These are phyloP conservation scores for Blattamonas nauphoetae DNA, from an alignment of 78 protist genomes.

Conservation along the genomic window DNA sequence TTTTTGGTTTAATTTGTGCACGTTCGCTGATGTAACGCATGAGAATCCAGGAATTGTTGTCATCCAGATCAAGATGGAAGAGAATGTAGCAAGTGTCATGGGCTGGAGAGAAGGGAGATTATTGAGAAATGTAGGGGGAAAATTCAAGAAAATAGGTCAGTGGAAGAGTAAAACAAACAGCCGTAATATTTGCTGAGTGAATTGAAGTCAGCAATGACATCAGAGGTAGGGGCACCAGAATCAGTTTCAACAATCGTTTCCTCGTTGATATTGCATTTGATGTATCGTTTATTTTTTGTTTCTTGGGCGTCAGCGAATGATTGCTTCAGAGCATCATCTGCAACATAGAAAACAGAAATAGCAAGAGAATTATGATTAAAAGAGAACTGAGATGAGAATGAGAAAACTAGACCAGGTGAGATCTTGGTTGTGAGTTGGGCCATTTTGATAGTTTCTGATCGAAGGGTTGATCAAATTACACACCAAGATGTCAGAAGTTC, in stretches of 20 bases:
- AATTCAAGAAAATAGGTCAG: no score
- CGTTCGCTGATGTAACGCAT: background rate
- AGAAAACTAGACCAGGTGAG: no score
- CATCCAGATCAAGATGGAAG: background rate
- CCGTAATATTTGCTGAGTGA: background rate
- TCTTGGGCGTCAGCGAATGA: background rate
- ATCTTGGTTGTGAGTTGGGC: no score
- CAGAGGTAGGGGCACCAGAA: background rate
- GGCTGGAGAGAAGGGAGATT: background rate
- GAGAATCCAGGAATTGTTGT: background rate
- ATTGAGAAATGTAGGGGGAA: no score
- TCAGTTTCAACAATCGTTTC: background rate
- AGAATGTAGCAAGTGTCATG: background rate
- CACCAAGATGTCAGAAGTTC: no score
- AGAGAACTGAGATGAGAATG: no score
- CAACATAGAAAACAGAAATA: no score
- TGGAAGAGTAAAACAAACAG: no score
- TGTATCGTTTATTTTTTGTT: background rate
- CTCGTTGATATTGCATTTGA: background rate
- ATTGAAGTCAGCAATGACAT: background rate
- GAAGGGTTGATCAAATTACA: no score
- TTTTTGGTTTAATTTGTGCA: background rate
- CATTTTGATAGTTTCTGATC: no score
- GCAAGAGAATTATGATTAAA: no score
- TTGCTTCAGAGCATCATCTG: background rate